Percentiles rank a stretch among this genome's conserved stretches.
These are phyloP conservation scores for Hysterium pulicare DNA, from an alignment of 2,329 filamentous ascomycete species.

Conservation along the genomic window DNA sequence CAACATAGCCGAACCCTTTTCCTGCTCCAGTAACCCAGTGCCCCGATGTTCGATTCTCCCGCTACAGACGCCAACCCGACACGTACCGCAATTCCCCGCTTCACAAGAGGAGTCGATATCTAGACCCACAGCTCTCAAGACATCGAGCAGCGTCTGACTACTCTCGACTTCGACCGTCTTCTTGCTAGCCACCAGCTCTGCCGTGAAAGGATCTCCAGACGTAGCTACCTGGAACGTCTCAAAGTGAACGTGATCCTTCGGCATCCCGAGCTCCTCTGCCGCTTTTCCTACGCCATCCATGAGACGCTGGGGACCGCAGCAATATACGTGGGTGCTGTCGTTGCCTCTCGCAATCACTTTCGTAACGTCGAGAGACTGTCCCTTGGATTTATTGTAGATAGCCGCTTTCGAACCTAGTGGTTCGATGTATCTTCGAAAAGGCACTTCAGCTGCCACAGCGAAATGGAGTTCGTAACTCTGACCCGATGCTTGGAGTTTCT, in stretches of 20 bases:
- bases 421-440: slow-evolving; percentile 52
- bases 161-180: slow-evolving; percentile 45
- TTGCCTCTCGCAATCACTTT: slow-evolving; percentile 45
- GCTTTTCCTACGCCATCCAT: slow-evolving; percentile 51
- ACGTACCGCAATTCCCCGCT: slow-evolving; percentile 45
- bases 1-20: slow-evolving; percentile 35
- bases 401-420: slow-evolving; percentile 42
- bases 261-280: slow-evolving; percentile 43
- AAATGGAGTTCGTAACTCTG: slow-evolving; percentile 56
- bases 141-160: slow-evolving; percentile 41
- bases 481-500: slow-evolving; percentile 25
- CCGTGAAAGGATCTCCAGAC: slow-evolving; percentile 59
- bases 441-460: slow-evolving; percentile 53
- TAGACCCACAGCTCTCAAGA: slow-evolving; percentile 43
- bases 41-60: slow-evolving; percentile 42
- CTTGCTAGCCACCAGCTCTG: slow-evolving; percentile 46
- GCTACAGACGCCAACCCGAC: slow-evolving; percentile 36
- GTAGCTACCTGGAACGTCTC: slow-evolving; percentile 57
- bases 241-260: slow-evolving; percentile 55
- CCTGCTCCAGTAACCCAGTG: slow-evolving; percentile 33
- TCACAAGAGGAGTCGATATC: slow-evolving; percentile 44
- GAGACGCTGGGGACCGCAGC: slow-evolving; percentile 58
- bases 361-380: slow-evolving; percentile 52
- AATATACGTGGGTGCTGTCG: slow-evolving; percentile 58
- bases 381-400: slow-evolving; percentile 53